These are phyloP conservation scores for Butyriboletus appendiculatus DNA, from an alignment of 1,284 basidiomycete species.

Conservation along the genomic window DNA sequence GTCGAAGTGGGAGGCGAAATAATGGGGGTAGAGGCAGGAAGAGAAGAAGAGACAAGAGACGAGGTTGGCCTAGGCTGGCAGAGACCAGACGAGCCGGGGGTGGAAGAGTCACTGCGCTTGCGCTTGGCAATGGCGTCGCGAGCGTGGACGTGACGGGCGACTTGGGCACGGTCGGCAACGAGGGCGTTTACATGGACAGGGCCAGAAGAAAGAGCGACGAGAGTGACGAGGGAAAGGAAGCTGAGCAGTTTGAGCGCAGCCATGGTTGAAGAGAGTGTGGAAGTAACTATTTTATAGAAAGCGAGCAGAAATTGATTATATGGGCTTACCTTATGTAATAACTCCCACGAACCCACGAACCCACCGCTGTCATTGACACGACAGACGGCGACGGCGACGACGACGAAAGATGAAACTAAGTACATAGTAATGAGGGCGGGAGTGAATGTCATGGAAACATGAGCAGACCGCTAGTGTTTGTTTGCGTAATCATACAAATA, in stretches of 20 bases:
- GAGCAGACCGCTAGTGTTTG: slow-evolving; percentile 18
- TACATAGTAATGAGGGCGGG: too few relatives aligned
- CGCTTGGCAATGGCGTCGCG: slow-evolving; percentile 51
- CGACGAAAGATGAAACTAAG: neutral
- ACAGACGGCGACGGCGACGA: neutral
- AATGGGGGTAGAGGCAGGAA: neutral
- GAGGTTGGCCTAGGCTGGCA: slow-evolving; percentile 56
- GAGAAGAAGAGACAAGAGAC: neutral
- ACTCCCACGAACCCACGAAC: slow-evolving; percentile 11
- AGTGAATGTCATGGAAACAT: slow-evolving; percentile 21
- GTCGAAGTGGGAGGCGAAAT: neutral
- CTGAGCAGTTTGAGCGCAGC: slow-evolving; percentile 52
- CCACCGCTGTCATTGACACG: too few relatives aligned
- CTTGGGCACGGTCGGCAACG: slow-evolving; percentile 42
- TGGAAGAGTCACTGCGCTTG: slow-evolving; percentile 43
- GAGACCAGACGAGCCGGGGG: slow-evolving; percentile 33
- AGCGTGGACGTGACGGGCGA: slow-evolving; percentile 39
- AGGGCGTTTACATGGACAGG: slow-evolving; percentile 53
- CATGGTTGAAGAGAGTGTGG: slow-evolving; percentile 39
- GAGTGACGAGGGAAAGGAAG: slow-evolving; percentile 57
- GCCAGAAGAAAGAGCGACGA: slow-evolving; percentile 54
- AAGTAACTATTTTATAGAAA: too few relatives aligned
- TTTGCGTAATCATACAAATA: slow-evolving; percentile 37
- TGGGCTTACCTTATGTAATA: slow-evolving; percentile 17
- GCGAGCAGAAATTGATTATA: neutral